Percentiles rank a stretch among this genome's conserved stretches.
phyloP scores from a whole-genome alignment of 805 yeast species.

The Saturnispora bothae region DNA sequence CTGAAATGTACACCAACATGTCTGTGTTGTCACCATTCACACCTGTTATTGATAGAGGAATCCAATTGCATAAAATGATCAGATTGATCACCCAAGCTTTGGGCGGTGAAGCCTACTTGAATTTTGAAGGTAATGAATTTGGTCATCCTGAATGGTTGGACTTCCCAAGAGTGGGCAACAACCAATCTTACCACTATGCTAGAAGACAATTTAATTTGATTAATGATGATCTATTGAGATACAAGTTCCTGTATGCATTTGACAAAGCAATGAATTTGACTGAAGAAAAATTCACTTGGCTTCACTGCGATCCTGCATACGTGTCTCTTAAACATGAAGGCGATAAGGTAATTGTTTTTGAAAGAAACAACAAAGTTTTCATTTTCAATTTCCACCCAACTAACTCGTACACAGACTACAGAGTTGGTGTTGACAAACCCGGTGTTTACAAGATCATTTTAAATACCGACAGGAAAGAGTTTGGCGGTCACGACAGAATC shows the following conservation, averaged over 20 bases:
- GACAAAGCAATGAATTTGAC: constrained; percentile 76
- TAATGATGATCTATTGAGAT: constrained; percentile 70
- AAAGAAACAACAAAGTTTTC: constrained; percentile 75
- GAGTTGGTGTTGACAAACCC: constrained; percentile 76
- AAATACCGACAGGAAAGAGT: constrained; percentile 58
- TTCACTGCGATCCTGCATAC: constrained; percentile 63
- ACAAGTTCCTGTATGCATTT: constrained; percentile 68
- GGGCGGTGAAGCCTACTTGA: constrained; percentile 96
- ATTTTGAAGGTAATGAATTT: constrained; percentile 95
- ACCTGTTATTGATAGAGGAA: constrained; percentile 76
- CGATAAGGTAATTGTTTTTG: constrained; percentile 84
- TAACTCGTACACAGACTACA: constrained; percentile 72
- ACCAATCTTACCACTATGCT: constrained; percentile 84
- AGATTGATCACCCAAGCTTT: constrained; percentile 75
- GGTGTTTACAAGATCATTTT: constrained; percentile 71
- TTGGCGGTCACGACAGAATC: constrained; percentile 77
- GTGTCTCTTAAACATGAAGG: constrained; percentile 79
- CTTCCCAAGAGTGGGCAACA: constrained; percentile 86
- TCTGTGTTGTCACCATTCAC: constrained; percentile 62
- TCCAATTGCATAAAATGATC: constrained; percentile 84
- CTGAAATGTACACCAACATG: constrained; percentile 97
- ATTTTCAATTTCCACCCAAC: constrained; percentile 87
- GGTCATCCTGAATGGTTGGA: constrained; percentile 99
- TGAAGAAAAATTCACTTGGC: constrained; percentile 64
- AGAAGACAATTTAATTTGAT: constrained; percentile 87